Evolutionary conservation across 164 flowering plant genomes (phyloP).

Genomic region (Chimonanthus salicifolius): DNA sequence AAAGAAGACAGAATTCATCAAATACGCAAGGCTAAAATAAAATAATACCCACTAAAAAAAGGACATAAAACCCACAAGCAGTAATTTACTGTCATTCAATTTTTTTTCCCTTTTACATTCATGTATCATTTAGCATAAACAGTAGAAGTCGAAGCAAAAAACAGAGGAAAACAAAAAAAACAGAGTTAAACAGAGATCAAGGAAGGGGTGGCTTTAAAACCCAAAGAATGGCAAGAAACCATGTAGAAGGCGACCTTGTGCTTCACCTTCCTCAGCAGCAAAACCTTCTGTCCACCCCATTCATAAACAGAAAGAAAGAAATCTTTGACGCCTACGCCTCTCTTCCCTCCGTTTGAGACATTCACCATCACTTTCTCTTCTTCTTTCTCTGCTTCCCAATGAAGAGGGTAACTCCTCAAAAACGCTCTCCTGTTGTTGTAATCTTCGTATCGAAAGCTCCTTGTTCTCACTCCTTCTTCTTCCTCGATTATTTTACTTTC

Average conservation of each 20-base stretch:
- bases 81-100: neutral
- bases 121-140: neutral
- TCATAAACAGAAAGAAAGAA: constrained; percentile 23
- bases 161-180: too few relatives aligned
- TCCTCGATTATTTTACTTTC: constrained; percentile 2
- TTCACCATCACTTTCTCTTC: neutral
- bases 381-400: constrained; percentile 23
- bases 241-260: constrained; percentile 29
- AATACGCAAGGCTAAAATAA: neutral
- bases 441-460: constrained; percentile 39
- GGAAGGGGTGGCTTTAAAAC: constrained; percentile 24
- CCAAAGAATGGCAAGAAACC: constrained; percentile 30
- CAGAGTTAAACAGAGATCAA: constrained; percentile 3
- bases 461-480: constrained; percentile 20
- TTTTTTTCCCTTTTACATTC: neutral
- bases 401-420: constrained; percentile 52
- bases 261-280: constrained; percentile 34
- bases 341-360: neutral
- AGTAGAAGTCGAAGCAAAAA: neutral
- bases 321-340: constrained; percentile 17
- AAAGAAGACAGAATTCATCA: neutral
- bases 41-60: neutral
- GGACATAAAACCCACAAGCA: neutral
- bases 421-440: constrained; percentile 41
- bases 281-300: constrained; percentile 35